Percentiles rank a stretch among this genome's conserved stretches.
Evolutionary conservation across 441 rosid genomes (phyloP).

Genomic region (Isatis lusitanica): DNA sequence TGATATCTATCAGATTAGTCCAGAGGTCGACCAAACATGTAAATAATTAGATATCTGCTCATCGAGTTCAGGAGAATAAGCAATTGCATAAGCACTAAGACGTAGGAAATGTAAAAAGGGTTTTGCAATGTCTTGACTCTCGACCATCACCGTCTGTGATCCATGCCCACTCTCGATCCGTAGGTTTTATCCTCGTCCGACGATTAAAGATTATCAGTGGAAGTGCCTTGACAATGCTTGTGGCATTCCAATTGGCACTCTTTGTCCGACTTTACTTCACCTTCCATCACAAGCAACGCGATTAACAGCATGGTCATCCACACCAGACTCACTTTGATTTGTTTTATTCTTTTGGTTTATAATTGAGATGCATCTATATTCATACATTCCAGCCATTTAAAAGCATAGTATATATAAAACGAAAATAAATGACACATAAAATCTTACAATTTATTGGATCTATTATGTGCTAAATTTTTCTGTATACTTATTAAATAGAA

Average conservation of each 20-base stretch:
- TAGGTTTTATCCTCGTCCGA: no score
- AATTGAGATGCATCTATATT: neutral
- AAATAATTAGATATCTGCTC: neutral
- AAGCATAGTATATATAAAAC: neutral
- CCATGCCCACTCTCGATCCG: no score
- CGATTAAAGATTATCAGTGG: neutral
- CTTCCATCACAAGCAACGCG: neutral
- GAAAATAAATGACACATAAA: neutral
- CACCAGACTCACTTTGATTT: neutral
- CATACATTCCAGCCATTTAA: neutral
- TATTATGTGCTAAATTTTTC: neutral
- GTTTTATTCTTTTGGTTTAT: neutral
- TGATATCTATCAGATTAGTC: neutral
- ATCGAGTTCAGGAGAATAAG: neutral
- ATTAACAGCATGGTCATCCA: constrained; percentile 3
- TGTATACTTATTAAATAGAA: no score
- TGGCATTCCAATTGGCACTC: neutral
- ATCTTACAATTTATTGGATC: neutral
- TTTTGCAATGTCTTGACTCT: no score
- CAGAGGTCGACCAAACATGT: neutral
- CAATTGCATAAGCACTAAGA: neutral
- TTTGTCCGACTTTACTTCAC: neutral
- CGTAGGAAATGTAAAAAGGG: neutral
- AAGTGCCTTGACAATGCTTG: neutral
- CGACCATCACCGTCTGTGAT: no score